Base-by-base conservation (phyloP, 2,329 filamentous ascomycete genomes). In the Sporothrix brasiliensis region DNA sequence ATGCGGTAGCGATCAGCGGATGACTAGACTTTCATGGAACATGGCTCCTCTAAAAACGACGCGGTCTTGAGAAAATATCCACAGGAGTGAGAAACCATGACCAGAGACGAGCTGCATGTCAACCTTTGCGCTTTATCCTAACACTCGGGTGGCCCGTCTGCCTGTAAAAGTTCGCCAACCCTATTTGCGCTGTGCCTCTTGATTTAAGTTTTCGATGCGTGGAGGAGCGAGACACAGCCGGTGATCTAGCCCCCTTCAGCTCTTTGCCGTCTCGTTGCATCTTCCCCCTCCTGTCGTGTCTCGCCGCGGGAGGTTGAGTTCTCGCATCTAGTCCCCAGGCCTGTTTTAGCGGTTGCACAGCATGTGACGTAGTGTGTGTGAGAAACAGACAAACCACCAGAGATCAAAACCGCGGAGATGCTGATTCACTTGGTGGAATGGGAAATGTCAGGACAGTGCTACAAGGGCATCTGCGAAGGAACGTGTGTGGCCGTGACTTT, bases 271-370 rank as follows among this genome's bases (percentile, higher is more conserved):
- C 47, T 61, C 39, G 49, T 34, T 56, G 53, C 53, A 27, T 24
- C 54, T 24, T 52, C 39, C 44, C 56, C 16, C 24, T 60, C 41
- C 56, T 56, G n/a, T 65, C 39, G n/a, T 69, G 58, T 27, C 21
- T 63, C 39, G 19, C 39, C 21, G 9, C 27, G 39, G 41, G 30
- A 44, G 58, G 27, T 24, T 24, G 49, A 39, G 50, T 53, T 65
- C 30, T 56, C 11, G 34, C 9, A 19, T 54, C 39, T 47, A 49
- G 50, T 24, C 44, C 34, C 13, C 47, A 69, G 66, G 47, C 58
- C 58, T 50, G 68, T 69, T 69, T 69, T 66, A 39, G 53, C 4
- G 47, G 68, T 70, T 24, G 21, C 39, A 70, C 68, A 70, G 27
- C 68, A 56, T 58, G 50, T 63, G 14, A 34, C 34, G 34, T 9